These are phyloP conservation scores for Clonostachys rosea DNA, from an alignment of 2,329 filamentous ascomycete species.

Conservation along the genomic window DNA sequence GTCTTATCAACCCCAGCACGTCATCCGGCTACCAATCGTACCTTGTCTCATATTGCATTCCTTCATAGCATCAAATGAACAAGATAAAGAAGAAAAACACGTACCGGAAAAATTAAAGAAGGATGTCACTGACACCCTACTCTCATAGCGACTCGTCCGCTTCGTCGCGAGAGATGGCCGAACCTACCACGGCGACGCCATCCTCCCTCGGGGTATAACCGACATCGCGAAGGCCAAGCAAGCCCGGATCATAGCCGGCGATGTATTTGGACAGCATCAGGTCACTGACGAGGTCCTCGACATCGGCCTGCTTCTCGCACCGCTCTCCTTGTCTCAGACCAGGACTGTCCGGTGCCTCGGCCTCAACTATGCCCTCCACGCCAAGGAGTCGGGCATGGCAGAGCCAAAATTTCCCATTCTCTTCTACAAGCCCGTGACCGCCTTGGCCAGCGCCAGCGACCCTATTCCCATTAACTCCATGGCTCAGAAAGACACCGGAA, in stretches of 20 bases:
- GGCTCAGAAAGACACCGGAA: conserved; percentile 59
- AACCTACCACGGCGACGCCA: conserved; percentile 70
- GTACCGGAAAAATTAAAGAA: background rate
- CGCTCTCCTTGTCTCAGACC: conserved; percentile 58
- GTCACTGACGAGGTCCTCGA: conserved; percentile 59
- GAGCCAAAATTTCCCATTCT: conserved; percentile 68
- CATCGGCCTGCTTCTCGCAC: conserved; percentile 54
- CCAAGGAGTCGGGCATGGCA: conserved; percentile 63
- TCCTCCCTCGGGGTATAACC: conserved; percentile 54
- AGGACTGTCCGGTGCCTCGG: conserved; percentile 65
- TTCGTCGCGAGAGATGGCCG: conserved; percentile 68
- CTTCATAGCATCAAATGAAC: too few relatives aligned
- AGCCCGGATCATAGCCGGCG: conserved; percentile 59
- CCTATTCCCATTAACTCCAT: conserved; percentile 61
- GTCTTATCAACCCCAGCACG: too few relatives aligned
- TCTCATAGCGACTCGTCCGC: conserved; percentile 61
- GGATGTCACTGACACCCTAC: background rate
- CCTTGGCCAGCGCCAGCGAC: conserved; percentile 60
- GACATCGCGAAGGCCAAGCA: conserved; percentile 57
- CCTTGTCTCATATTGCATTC: too few relatives aligned
- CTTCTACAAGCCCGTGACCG: conserved; percentile 60
- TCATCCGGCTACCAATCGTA: too few relatives aligned
- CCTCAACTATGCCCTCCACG: conserved; percentile 69
- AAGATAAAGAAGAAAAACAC: background rate
- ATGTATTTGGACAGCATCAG: conserved; percentile 60